Evolutionary conservation across 2,329 filamentous ascomycete genomes (phyloP), one percentile per base, ranked within the genome.

Genomic region (Celoporthe dispersa): DNA sequence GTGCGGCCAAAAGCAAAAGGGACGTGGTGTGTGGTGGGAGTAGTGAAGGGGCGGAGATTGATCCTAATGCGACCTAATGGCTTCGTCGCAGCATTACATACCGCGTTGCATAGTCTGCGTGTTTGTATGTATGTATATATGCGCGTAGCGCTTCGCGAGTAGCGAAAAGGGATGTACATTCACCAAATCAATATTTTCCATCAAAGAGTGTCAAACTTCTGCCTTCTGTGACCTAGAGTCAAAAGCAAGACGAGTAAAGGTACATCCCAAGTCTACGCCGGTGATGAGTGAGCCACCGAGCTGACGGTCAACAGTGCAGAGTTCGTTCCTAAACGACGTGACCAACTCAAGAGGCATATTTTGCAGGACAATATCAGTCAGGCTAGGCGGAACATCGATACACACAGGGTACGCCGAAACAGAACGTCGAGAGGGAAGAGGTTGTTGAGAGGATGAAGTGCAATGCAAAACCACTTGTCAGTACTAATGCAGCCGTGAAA

Each of bases 401-500:
- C 7, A 37, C 31, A n/a, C 16, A n/a, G 31, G 16, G 9, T 22
- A 16, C 37, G 55, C 28, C 12, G 33, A 16, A 33, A 22, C 22
- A 14, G 19, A 25, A 44, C 22, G 25, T 62, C 22, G 8, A 41
- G 5, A 31, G 37, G 12, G 6, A 60, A 6, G 22, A 60, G 7
- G 19, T 22, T 35, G 19, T 37, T 60, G 31, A 37, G 55, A 59
- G 57, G n/a, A 31, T 63, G 31, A 28, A 44, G 60, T 41, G n/a
- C n/a, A 44, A 63, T 63, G 39, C 60, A 63, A 44, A 63, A 61
- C 41, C 60, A 63, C 39, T 28, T 41, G 25, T 63, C 60, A 63
- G 28, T 39, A 63, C 61, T 68, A 60, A 72, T 72, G 70, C 70
- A 72, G 48, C 70, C 68, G 51, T 68, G 61, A 68, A 72, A 70